These are phyloP conservation scores for Amylostereum areolatum DNA, from an alignment of 1,284 basidiomycete species.

Conservation along the genomic window DNA sequence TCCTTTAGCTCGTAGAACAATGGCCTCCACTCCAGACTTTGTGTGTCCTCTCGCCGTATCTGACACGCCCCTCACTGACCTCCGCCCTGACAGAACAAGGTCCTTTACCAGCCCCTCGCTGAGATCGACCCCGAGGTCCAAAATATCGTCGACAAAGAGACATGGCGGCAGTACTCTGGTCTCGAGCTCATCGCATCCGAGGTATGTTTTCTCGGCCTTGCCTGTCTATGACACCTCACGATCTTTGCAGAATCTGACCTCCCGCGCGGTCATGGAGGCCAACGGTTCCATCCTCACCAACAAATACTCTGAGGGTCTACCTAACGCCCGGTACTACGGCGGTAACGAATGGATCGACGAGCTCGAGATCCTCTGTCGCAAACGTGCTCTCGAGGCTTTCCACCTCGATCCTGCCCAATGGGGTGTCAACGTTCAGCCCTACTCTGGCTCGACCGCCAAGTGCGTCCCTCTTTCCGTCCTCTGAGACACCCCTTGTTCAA, in stretches of 20 bases:
- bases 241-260: slow-evolving; percentile 79
- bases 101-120: slow-evolving; percentile 81
- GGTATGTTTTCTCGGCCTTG: slow-evolving; percentile 34
- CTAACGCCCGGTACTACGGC: slow-evolving; percentile 95
- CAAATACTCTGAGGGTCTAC: slow-evolving; percentile 97
- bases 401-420: slow-evolving; percentile 89
- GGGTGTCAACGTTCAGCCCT: slow-evolving; percentile 99
- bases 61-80: slow-evolving; percentile 2
- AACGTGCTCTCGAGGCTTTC: slow-evolving; percentile 95
- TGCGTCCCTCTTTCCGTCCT: slow-evolving; percentile 18
- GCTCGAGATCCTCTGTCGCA: slow-evolving; percentile 91
- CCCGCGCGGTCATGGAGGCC: slow-evolving; percentile 92
- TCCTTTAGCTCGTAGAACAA: slow-evolving; percentile 32
- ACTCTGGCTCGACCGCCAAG: slow-evolving; percentile 76
- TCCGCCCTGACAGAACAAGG: slow-evolving; percentile 76
- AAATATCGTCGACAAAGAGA: slow-evolving; percentile 99
- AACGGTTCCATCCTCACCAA: slow-evolving; percentile 99
- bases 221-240: slow-evolving; percentile 14
- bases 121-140: slow-evolving; percentile 94
- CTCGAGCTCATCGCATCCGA: slow-evolving; percentile 96
- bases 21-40: slow-evolving; percentile 63
- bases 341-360: slow-evolving; percentile 98
- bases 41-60: slow-evolving; percentile 32
- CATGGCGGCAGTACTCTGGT: slow-evolving; percentile 96
- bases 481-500: slow-evolving; percentile 40